Evolutionary conservation across 1,139 yeast genomes (phyloP).

Genomic region (Taphrina betulina): DNA sequence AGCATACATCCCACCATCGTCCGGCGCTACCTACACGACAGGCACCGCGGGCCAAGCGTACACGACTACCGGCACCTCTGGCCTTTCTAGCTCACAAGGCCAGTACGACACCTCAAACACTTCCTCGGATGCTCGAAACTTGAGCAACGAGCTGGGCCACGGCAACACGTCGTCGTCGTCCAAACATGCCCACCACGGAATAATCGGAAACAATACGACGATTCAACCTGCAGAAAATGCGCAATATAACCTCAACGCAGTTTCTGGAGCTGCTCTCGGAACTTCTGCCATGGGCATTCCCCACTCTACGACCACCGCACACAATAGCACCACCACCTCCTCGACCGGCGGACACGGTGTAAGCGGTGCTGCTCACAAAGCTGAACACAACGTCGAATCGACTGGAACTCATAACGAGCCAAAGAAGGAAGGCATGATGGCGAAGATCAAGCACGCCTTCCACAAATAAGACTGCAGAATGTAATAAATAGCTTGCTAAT

Average conservation of each 20-base stretch:
- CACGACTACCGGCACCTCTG: neutral
- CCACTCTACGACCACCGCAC: neutral
- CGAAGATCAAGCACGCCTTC: slow-evolving; percentile 8
- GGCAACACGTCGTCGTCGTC: slow-evolving; percentile 4
- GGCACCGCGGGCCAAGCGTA: neutral
- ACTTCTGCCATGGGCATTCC: slow-evolving; percentile 9
- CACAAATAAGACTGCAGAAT: too few species aligned
- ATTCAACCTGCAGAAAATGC: neutral
- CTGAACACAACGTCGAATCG: too few species aligned
- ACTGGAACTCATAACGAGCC: too few species aligned
- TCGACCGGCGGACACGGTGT: too few species aligned
- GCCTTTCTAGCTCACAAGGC: too few species aligned
- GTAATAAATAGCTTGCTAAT: too few species aligned
- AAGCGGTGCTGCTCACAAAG: too few species aligned
- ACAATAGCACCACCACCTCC: neutral
- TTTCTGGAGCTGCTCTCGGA: slow-evolving; percentile 5
- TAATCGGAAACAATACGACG: slow-evolving; percentile 12
- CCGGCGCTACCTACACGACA: slow-evolving; percentile 1
- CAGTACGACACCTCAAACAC: too few species aligned
- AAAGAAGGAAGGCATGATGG: slow-evolving; percentile 6
- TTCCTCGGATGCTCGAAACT: too few species aligned
- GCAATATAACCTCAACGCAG: neutral
- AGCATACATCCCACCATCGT: slow-evolving; percentile 7
- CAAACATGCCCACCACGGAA: slow-evolving; percentile 16
- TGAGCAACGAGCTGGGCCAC: too few species aligned